Base-by-base conservation (phyloP, 2,329 filamentous ascomycete genomes). In the Arthrobotrys sphaeroides region DNA sequence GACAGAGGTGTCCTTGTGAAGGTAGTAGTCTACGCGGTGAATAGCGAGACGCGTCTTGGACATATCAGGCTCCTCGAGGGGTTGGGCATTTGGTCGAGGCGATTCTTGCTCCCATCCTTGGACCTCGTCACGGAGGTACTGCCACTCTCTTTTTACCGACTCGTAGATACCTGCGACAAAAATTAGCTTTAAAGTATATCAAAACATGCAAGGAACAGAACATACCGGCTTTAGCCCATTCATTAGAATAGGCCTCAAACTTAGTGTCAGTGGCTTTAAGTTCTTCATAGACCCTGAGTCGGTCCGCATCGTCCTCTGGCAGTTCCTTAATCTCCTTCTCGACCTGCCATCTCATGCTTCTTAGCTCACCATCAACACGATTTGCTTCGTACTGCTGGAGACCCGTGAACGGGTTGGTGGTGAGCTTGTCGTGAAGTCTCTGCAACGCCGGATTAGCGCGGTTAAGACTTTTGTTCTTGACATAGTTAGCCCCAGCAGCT, bases 281-380 rank as follows among this genome's bases (percentile, higher is more conserved):
- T 31, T 60, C 51, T 7, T 49, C 40, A 7, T 38, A 42, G 24
- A 68, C 60, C 64, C 33, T 68, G 10, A 60, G 28, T 0, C 64
- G 51, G 42, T 68, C 64, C n/a, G 13, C 40, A 31, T 68, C 64
- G 16, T 51, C 40, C 12, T 68, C 64, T 20, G 51, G 51, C 53
- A 68, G 42, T 53, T 68, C 18, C 1, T 45, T 59, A 22, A 68
- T 49, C 40, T 68, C 64, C n/a, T 60, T 68, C 28, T 68, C 64
- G 12, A 68, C 64, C 31, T 68, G 64, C 64, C 64, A 68, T 13
- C 40, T 68, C 64, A 68, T 68, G 47, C 64, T 60, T 20, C 53
- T 38, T n/a, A 68, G 40, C 13, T 68, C 64, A 33, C 64, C 16
- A 33, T 68, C 64, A 1, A 68, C 22, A 10, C 51, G 51, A 40